phyloP scores from a whole-genome alignment of 805 yeast species.

The Barnettozyma sp. region DNA sequence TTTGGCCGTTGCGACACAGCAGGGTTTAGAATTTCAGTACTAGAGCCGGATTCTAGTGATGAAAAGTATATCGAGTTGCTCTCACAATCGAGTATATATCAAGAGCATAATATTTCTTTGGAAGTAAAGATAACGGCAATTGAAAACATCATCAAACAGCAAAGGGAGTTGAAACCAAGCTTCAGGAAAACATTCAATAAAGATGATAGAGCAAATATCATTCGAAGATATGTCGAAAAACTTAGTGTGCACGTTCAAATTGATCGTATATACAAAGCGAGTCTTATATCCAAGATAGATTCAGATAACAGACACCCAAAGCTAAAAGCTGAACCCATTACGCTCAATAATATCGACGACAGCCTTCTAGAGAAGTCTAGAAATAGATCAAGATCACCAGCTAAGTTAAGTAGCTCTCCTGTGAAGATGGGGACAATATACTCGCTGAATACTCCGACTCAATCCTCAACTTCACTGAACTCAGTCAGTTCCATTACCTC shows the following conservation, averaged over 20 bases:
- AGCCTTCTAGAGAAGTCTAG: no score
- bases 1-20: slow-evolving; percentile 14
- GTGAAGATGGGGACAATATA: slow-evolving; percentile 6
- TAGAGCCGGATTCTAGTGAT: slow-evolving; percentile 36
- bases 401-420: slow-evolving; percentile 4
- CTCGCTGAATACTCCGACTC: slow-evolving; percentile 14
- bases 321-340: background rate
- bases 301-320: slow-evolving; percentile 1
- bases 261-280: slow-evolving; percentile 53
- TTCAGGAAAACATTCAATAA: slow-evolving; percentile 26
- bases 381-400: background rate
- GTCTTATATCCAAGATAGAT: slow-evolving; percentile 19
- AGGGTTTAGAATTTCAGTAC: slow-evolving; percentile 30
- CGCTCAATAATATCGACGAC: slow-evolving; percentile 7
- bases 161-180: slow-evolving; percentile 22
- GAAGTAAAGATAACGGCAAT: slow-evolving; percentile 36
- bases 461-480: slow-evolving; percentile 6
- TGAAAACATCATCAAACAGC: slow-evolving; percentile 26
- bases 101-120: slow-evolving; percentile 44
- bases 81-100: slow-evolving; percentile 45
- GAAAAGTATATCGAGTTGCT: slow-evolving; percentile 36
- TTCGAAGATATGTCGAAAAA: slow-evolving; percentile 40
- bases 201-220: slow-evolving; percentile 39
- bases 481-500: slow-evolving; percentile 5
- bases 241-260: slow-evolving; percentile 60